Evolutionary conservation across 2,329 filamentous ascomycete genomes (phyloP).

Genomic region (Pseudocercospora eumusae): DNA sequence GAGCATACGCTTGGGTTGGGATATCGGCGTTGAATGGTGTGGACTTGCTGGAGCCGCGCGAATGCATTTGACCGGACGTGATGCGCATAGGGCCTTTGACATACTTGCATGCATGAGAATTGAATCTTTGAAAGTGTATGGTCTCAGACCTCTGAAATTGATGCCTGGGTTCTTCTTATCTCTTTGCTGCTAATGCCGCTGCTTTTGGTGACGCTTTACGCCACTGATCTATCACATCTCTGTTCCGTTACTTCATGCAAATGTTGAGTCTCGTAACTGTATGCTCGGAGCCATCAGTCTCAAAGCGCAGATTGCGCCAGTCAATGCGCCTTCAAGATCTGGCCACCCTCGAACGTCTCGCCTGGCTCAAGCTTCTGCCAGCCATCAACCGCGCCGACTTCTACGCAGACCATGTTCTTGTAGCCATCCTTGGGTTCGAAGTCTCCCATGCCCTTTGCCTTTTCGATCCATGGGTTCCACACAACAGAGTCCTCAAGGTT

Average conservation of each 20-base stretch:
- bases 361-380: constrained; percentile 86
- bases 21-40: constrained; percentile 12
- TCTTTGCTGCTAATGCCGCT: constrained; percentile 8
- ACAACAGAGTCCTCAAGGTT: constrained; percentile 86
- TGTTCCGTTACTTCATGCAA: constrained; percentile 11
- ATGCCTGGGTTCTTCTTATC: neutral
- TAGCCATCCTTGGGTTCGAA: constrained; percentile 88
- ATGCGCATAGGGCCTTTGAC: neutral
- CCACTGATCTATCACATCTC: constrained; percentile 8
- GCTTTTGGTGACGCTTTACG: constrained; percentile 7
- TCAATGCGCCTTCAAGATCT: constrained; percentile 50
- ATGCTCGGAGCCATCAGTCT: neutral
- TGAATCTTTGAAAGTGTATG: neutral
- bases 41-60: neutral
- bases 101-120: neutral
- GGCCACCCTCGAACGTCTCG: constrained; percentile 66
- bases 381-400: constrained; percentile 78
- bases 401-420: constrained; percentile 91
- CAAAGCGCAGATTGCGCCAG: constrained; percentile 5
- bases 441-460: constrained; percentile 78
- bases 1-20: constrained; percentile 3
- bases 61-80: neutral
- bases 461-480: constrained; percentile 95
- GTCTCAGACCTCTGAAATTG: neutral
- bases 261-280: neutral